A percentile compares a stretch with the other conserved stretches of the same genome.
phyloP scores from a whole-genome alignment of 768 basidiomycete species.

The Phlebiopsis gigantea region DNA sequence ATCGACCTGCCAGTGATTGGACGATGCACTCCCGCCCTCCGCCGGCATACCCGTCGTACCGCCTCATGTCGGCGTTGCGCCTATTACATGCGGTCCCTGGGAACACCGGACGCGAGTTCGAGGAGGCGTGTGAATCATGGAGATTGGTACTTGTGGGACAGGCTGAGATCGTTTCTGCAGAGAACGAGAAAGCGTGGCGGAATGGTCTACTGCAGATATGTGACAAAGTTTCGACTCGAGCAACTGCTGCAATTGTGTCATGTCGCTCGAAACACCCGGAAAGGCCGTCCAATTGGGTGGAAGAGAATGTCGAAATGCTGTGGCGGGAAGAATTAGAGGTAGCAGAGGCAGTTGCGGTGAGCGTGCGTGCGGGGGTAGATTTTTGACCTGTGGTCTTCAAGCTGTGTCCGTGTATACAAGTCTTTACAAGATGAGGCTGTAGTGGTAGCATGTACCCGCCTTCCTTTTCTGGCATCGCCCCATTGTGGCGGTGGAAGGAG shows the following conservation, averaged over 20 bases:
- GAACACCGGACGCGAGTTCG: conserved; percentile 18
- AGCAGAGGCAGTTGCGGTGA: conserved; percentile 39
- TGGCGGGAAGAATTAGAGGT: conserved; percentile 62
- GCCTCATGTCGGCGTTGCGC: conserved; percentile 67
- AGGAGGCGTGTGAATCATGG: conserved; percentile 42
- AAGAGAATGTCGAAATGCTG: conserved; percentile 37
- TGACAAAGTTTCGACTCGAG: conserved; percentile 36
- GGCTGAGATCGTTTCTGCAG: conserved; percentile 20
- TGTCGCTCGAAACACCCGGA: conserved; percentile 8
- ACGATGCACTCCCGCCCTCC: conserved; percentile 57
- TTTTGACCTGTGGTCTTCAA: conserved; percentile 29
- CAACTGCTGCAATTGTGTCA: conserved; percentile 46
- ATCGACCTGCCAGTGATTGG: conserved; percentile 59
- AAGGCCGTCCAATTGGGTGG: conserved; percentile 20
- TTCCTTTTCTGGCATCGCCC: neutral
- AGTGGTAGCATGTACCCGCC: neutral
- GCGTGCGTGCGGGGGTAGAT: conserved; percentile 40
- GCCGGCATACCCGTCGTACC: conserved; percentile 75
- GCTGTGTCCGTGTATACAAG: neutral
- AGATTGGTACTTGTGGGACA: conserved; percentile 38
- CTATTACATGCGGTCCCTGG: conserved; percentile 50
- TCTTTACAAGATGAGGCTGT: neutral
- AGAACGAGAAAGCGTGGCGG: conserved; percentile 27
- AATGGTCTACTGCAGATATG: conserved; percentile 32
- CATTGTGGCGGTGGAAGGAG: conserved; percentile 1